phyloP scores from a whole-genome alignment of 192 early-diverging fungal genomes.

The Coemansia sp. region DNA sequence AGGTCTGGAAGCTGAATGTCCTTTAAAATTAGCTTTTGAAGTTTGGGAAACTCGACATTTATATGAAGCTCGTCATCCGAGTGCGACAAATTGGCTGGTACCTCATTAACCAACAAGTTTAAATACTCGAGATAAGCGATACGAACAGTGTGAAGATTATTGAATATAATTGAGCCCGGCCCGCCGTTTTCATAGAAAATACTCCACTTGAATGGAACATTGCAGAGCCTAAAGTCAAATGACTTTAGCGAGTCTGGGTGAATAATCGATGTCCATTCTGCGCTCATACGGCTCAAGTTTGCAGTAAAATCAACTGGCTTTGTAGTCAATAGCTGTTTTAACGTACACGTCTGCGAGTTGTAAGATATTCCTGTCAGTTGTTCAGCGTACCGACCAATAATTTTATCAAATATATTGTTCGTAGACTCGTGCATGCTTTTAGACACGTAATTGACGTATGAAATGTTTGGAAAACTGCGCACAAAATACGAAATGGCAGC shows the following conservation, averaged over 20 bases:
- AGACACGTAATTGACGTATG: not conserved
- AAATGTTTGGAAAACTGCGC: not conserved
- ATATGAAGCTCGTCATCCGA: not conserved
- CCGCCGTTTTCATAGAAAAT: not conserved
- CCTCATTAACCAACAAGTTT: not conserved
- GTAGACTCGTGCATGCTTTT: not conserved
- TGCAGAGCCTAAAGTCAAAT: not conserved
- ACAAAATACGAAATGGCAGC: not conserved
- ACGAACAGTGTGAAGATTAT: not conserved
- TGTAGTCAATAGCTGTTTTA: not conserved
- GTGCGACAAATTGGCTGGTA: not conserved
- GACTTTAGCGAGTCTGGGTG: not conserved
- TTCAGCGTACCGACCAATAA: not conserved
- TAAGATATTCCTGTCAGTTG: not conserved
- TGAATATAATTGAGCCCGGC: not conserved
- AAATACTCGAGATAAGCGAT: not conserved
- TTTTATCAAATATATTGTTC: not conserved
- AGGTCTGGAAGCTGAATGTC: not conserved
- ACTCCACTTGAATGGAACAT: not conserved
- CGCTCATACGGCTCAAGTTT: not conserved
- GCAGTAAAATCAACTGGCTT: not conserved
- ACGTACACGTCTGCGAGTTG: not conserved
- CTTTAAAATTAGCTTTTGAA: not conserved
- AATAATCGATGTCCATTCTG: not conserved
- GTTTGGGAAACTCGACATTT: not conserved